Base-by-base conservation (phyloP, 176 grass and related monocot genomes). In the Cenchrus purpureus region DNA sequence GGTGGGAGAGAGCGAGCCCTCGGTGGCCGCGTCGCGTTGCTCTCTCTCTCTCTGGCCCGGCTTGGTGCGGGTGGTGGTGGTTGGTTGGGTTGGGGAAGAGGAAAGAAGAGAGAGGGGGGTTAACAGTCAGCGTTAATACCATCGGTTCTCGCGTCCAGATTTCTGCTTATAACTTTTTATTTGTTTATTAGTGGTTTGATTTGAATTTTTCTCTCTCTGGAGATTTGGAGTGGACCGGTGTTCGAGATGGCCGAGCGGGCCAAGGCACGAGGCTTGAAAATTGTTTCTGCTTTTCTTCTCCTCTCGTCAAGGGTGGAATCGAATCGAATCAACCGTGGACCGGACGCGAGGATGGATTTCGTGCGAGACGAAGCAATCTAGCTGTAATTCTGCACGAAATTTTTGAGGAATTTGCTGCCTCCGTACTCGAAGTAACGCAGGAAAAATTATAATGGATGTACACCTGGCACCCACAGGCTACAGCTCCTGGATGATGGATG, bases 51-150 rank as follows among this genome's bases (percentile, higher is more conserved):
- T 34, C 0, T 34, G 62, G 65, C 68, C 29, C 2, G 80, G 76
- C 34, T 45, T 25, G 61, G 53, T 2, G 74, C 16, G 48, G 64
- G 50, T 82, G 37, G 37, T 40, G 34, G 59, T 82, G 22, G 22
- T 31, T 0, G 79, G 87, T 74, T 84, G 83, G 87, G 87, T 50
- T 68, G 71, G 42, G 11, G 20, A 62, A 12, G 65, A 12, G 22
- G 58, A 31, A 12, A 61, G 14, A 40, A 40, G 37, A 40, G 37
- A 40, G 31, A 16, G 6, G 15, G 87, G 87, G 87, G 77, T 89
- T 89, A 85, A 85, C 77, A 85, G 77, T 89, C 53, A 73, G 87
- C 76, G 86, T 64, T 61, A 72, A 79, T 74, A 62, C 16, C 85
- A 59, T 65, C 65, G 56, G n/a, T 4, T 58, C 44, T 20, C 48